These are phyloP conservation scores for Liriodendron chinense DNA, from an alignment of 164 flowering plant genomes.

Conservation along the genomic window DNA sequence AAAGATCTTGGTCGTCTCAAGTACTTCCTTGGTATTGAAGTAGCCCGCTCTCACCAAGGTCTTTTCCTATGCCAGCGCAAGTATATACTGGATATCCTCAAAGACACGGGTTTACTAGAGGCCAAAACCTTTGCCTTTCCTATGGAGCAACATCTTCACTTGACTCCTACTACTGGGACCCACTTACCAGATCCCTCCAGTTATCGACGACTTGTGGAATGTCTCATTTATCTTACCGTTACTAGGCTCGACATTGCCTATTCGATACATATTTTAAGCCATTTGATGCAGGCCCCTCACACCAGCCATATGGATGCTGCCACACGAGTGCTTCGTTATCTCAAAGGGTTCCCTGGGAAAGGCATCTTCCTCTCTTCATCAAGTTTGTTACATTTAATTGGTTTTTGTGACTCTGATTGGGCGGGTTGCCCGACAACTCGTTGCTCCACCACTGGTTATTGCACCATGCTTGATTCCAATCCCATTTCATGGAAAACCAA, in stretches of 20 bases:
- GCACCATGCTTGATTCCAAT: background rate
- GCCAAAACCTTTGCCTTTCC: background rate
- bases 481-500: background rate
- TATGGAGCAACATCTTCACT: background rate
- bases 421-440: background rate
- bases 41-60: background rate
- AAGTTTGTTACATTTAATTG: background rate
- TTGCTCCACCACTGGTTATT: background rate
- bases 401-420: background rate
- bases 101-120: background rate
- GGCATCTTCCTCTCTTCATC: background rate
- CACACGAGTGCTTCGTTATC: background rate
- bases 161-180: background rate
- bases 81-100: background rate
- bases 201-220: constrained; percentile 3
- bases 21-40: background rate
- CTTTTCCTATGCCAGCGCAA: background rate
- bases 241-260: constrained; percentile 5
- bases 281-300: background rate
- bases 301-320: background rate
- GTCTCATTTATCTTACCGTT: constrained; percentile 1
- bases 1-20: constrained; percentile 1
- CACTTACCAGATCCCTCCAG: background rate
- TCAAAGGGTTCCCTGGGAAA: background rate
- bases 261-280: constrained; percentile 5